A percentile compares a stretch with the other conserved stretches of the same genome.
phyloP scores from a whole-genome alignment of 108 stramenopile genomes.

The Stephanodiscus triporus region DNA sequence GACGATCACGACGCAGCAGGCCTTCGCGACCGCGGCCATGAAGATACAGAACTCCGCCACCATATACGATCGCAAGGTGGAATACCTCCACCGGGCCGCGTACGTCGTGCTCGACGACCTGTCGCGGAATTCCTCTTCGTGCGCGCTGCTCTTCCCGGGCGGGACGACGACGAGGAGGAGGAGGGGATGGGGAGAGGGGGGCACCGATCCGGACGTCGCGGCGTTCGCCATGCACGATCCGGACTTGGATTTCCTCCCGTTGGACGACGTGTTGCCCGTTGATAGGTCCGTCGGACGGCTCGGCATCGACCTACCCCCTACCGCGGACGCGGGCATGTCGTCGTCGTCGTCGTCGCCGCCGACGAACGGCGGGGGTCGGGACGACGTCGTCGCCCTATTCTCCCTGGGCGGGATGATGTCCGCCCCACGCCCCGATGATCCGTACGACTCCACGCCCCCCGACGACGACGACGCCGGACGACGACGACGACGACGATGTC shows the following conservation, averaged over 20 bases:
- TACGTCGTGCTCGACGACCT: constrained; percentile 80
- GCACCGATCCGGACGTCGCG: constrained; percentile 68
- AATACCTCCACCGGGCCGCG: constrained; percentile 91
- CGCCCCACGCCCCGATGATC: constrained; percentile 22
- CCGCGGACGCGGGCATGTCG: too few relatives aligned
- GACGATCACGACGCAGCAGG: constrained; percentile 54
- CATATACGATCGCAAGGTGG: constrained; percentile 95
- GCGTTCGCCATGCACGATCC: constrained; percentile 75
- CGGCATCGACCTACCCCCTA: constrained; percentile 67
- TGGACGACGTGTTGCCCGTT: constrained; percentile 92
- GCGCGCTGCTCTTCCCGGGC: too few relatives aligned
- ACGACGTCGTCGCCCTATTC: constrained; percentile 26
- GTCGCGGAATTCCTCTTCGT: constrained; percentile 1
- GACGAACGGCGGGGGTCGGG: background rate
- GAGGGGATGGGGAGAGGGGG: too few relatives aligned
- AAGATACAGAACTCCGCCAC: constrained; percentile 88
- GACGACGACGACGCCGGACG: constrained; percentile 20
- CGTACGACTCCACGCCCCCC: constrained; percentile 18
- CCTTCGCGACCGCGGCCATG: constrained; percentile 94
- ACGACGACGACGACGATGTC: too few relatives aligned
- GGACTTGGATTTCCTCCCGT: constrained; percentile 79
- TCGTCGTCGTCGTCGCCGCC: constrained; percentile 2
- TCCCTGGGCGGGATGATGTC: constrained; percentile 49
- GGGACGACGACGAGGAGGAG: too few relatives aligned
- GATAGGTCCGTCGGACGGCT: constrained; percentile 51